These are phyloP conservation scores for Boechera retrofracta DNA, from an alignment of 345 rosid genomes.

Conservation along the genomic window DNA sequence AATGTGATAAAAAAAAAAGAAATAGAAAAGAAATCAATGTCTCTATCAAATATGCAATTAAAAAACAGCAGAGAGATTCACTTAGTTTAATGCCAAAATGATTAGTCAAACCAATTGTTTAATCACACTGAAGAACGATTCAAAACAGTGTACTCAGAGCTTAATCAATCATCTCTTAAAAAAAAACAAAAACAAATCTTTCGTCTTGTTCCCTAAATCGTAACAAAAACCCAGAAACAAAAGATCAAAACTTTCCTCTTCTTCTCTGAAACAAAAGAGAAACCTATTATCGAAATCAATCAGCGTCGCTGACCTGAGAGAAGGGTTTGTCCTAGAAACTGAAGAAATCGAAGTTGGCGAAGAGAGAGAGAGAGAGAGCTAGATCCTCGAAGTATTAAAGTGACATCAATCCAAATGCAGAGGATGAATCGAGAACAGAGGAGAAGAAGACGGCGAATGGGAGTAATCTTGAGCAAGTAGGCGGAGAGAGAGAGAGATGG, in stretches of 20 bases:
- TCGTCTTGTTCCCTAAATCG: constrained; percentile 13
- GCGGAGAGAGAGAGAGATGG: constrained; percentile 26
- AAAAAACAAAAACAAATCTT: constrained; percentile 6
- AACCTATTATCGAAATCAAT: background rate
- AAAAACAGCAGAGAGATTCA: constrained; percentile 18
- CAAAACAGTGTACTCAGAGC: background rate
- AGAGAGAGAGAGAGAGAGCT: too few relatives aligned
- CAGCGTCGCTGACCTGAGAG: constrained; percentile 39
- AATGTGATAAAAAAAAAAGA: background rate
- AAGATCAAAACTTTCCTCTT: background rate
- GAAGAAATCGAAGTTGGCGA: constrained; percentile 16
- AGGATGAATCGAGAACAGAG: constrained; percentile 14
- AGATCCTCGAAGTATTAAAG: constrained; percentile 36
- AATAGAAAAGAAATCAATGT: constrained; percentile 22
- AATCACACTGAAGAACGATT: constrained; percentile 29
- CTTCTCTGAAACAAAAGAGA: background rate
- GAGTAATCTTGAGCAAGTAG: constrained; percentile 23
- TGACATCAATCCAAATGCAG: constrained; percentile 44
- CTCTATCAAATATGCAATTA: constrained; percentile 29
- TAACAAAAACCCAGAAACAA: constrained; percentile 22
- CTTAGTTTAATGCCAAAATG: constrained; percentile 15
- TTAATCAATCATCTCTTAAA: background rate
- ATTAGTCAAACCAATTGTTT: constrained; percentile 42
- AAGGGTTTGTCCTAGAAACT: background rate
- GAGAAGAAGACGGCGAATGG: constrained; percentile 22